phyloP scores from a whole-genome alignment of 768 basidiomycete species.

The Leucocoprinus leucothites region DNA sequence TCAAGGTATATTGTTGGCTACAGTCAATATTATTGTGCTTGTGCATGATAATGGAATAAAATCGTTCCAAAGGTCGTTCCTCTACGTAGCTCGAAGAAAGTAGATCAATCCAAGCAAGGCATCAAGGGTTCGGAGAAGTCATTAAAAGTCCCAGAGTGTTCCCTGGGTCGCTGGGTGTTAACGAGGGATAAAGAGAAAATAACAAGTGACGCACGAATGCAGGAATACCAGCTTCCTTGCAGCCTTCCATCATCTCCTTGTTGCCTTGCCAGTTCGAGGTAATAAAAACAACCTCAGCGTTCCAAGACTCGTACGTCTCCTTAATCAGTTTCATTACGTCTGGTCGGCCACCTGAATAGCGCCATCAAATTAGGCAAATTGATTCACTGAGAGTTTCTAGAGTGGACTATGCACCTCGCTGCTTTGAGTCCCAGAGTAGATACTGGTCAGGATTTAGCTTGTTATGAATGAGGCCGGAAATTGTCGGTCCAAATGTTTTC shows the following conservation, averaged over 20 bases:
- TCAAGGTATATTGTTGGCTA: background rate
- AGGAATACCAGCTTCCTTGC: constrained; percentile 66
- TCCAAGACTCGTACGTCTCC: constrained; percentile 73
- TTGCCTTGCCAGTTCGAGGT: constrained; percentile 80
- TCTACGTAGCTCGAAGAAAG: background rate
- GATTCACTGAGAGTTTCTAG: background rate
- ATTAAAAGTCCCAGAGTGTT: constrained; percentile 72
- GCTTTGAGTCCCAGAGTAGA: constrained; percentile 77
- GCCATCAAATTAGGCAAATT: background rate
- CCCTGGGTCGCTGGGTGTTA: constrained; percentile 32
- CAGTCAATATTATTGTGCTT: constrained; percentile 9
- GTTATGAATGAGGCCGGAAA: constrained; percentile 64
- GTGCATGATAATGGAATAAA: background rate
- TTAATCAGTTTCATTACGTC: constrained; percentile 77
- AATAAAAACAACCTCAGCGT: constrained; percentile 81
- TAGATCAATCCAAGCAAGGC: background rate
- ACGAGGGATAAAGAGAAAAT: background rate
- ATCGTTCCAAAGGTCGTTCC: background rate
- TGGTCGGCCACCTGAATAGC: constrained; percentile 55
- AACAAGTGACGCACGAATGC: constrained; percentile 44
- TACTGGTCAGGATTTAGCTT: constrained; percentile 69
- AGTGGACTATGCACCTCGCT: constrained; percentile 41
- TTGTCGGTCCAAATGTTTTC: constrained; percentile 82
- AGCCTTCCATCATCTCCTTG: constrained; percentile 80
- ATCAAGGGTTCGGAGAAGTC: background rate